Evolutionary conservation across 2,329 filamentous ascomycete genomes (phyloP).

Genomic region (Claviceps pazoutovae): DNA sequence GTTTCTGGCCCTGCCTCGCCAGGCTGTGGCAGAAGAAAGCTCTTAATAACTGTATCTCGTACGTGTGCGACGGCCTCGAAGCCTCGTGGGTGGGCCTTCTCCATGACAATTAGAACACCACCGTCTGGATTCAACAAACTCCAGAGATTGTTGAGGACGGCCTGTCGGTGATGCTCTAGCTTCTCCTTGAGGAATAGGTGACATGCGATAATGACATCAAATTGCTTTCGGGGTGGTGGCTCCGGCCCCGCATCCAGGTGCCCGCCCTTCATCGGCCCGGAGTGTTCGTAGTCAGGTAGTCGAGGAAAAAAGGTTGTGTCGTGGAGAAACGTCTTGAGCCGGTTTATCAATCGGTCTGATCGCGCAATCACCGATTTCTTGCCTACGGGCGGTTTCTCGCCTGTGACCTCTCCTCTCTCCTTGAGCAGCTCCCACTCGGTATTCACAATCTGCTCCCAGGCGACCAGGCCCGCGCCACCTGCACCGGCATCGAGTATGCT

Average conservation of each 20-base stretch:
- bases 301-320: constrained; percentile 88
- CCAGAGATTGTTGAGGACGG: constrained; percentile 81
- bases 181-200: constrained; percentile 66
- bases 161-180: constrained; percentile 63
- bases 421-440: constrained; percentile 68
- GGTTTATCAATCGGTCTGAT: constrained; percentile 58
- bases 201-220: constrained; percentile 80
- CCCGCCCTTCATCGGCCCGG: constrained; percentile 41
- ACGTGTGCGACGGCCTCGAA: constrained; percentile 87
- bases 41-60: constrained; percentile 61
- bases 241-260: constrained; percentile 43
- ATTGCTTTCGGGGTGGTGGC: constrained; percentile 56
- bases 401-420: constrained; percentile 30
- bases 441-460: constrained; percentile 63
- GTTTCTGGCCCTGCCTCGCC: constrained; percentile 20
- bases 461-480: constrained; percentile 58
- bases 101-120: constrained; percentile 72
- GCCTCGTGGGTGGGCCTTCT: constrained; percentile 81
- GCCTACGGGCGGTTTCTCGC: constrained; percentile 38
- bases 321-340: constrained; percentile 62
- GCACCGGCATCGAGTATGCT: constrained; percentile 62
- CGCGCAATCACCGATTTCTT: constrained; percentile 72
- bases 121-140: constrained; percentile 69
- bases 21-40: constrained; percentile 46
- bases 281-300: constrained; percentile 72